Base-by-base conservation (phyloP, 75 land plant species). In the Picea glauca region DNA sequence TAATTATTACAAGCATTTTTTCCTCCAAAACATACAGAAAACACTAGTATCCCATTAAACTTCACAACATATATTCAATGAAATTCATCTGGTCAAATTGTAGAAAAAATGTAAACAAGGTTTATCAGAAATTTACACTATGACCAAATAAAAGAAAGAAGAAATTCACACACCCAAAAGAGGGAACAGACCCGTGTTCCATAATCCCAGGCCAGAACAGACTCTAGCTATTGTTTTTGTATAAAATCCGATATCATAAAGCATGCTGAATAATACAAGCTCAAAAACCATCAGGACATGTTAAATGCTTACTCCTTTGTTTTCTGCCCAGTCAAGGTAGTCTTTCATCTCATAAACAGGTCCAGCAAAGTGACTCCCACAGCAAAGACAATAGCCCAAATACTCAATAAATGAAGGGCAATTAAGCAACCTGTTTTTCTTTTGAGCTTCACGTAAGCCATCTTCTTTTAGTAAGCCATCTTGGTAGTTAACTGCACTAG, bases 291-390 rank as follows among this genome's bases (percentile, higher is more conserved):
- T 62, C 20, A 20, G n/a, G 63, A 62, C 7, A 74, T 46, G 56
- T 32, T 4, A 13, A 75, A 72, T 11, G 73, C 90, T 23, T 78
- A 98, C 96, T 88, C 96, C 99, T 80, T 95, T 91, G 46, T 87
- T 74, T 78, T 93, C 96, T 60, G 90, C 90, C 98, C 98, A 98
- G 46, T 98, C 99, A 64, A 95, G 88, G 76, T 98, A 98, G 83
- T 95, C 98, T 62, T 93, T 93, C 82, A 95, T 90, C 78, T 98
- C 99, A 87, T 88, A 98, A 18, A 98, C 99, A n/a, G 99, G 99
- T 33, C 99, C 99, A 72, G 99, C 99, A 80, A 98, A 88, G 84
- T 98, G 98, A 75, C 93, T 95, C 9, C 99, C 99, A 88, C 96
- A 95, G 77, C 93, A 90, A 63, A 98, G 92, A 72, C 99, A 98